phyloP scores from a whole-genome alignment of 2,329 filamentous ascomycete species.

The Trichoderma sp. region DNA sequence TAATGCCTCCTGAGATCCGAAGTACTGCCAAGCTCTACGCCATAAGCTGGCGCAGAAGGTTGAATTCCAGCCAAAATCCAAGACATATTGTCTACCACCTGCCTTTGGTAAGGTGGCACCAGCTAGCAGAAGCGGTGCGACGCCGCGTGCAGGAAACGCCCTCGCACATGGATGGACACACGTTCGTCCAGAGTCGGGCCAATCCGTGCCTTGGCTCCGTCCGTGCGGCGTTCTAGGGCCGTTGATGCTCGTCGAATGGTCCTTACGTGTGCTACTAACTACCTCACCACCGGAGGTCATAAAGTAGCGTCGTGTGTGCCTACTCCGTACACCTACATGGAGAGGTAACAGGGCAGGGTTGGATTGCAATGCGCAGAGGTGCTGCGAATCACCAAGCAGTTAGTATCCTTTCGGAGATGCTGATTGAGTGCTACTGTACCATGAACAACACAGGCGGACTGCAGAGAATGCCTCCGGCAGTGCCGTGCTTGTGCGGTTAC shows the following conservation, averaged over 20 bases:
- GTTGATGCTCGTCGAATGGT: not conserved
- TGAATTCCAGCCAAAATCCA: not conserved
- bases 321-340: too few species aligned
- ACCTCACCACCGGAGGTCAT: too few species aligned
- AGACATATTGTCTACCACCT: not conserved
- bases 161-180: slow-evolving; percentile 24
- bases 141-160: slow-evolving; percentile 15
- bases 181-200: slow-evolving; percentile 13
- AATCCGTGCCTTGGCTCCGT: slow-evolving; percentile 12
- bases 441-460: not conserved
- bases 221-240: not conserved
- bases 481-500: not conserved
- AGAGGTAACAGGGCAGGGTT: too few species aligned
- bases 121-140: slow-evolving; percentile 4
- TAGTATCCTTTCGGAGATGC: not conserved
- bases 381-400: slow-evolving; percentile 1
- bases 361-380: not conserved
- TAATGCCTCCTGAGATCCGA: too few species aligned
- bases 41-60: not conserved
- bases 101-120: not conserved
- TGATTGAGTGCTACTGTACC: not conserved
- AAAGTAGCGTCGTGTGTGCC: too few species aligned
- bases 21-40: too few species aligned
- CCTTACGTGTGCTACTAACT: not conserved
- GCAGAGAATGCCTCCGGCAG: not conserved